Percentiles rank a stretch among this genome's conserved stretches.
Evolutionary conservation across 2,329 filamentous ascomycete species (phyloP).

Genomic region (Fusarium cicatricum): DNA sequence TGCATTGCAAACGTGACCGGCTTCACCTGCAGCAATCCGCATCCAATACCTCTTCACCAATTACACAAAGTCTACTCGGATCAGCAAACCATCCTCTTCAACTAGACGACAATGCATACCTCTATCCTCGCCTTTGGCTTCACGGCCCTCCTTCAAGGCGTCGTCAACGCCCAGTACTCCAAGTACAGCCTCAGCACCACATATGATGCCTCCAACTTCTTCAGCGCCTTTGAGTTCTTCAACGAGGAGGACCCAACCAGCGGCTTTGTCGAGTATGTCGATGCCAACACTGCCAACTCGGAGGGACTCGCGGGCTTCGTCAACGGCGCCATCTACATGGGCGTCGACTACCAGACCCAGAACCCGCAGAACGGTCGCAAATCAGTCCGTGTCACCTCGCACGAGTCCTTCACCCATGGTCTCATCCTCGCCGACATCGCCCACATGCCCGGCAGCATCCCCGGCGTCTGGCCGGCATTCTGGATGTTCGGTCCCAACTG

Average conservation of each 20-base stretch:
- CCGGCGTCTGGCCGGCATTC: constrained; percentile 80
- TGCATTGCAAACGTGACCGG: constrained; percentile 18
- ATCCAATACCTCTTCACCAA: neutral
- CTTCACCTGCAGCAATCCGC: constrained; percentile 13
- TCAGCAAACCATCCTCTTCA: constrained; percentile 2
- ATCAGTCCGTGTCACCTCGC: constrained; percentile 75
- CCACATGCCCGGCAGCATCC: constrained; percentile 78
- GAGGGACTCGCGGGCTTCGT: constrained; percentile 65
- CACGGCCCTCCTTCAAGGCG: constrained; percentile 42
- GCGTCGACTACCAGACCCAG: constrained; percentile 69
- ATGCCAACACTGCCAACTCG: constrained; percentile 64
- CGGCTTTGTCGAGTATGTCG: constrained; percentile 77
- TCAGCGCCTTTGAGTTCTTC: constrained; percentile 65
- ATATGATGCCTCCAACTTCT: constrained; percentile 64
- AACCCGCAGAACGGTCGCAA: constrained; percentile 67
- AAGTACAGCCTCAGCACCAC: constrained; percentile 57
- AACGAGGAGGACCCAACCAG: constrained; percentile 71
- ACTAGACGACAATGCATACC: constrained; percentile 36
- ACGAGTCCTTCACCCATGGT: constrained; percentile 71
- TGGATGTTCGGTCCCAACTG: constrained; percentile 74
- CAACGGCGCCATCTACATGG: constrained; percentile 69
- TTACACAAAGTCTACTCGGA: neutral
- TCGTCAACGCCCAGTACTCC: constrained; percentile 49
- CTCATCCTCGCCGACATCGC: constrained; percentile 77
- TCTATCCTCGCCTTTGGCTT: constrained; percentile 40